Evolutionary conservation across 2,329 filamentous ascomycete genomes (phyloP).

Genomic region (Penicillium sumatraense): DNA sequence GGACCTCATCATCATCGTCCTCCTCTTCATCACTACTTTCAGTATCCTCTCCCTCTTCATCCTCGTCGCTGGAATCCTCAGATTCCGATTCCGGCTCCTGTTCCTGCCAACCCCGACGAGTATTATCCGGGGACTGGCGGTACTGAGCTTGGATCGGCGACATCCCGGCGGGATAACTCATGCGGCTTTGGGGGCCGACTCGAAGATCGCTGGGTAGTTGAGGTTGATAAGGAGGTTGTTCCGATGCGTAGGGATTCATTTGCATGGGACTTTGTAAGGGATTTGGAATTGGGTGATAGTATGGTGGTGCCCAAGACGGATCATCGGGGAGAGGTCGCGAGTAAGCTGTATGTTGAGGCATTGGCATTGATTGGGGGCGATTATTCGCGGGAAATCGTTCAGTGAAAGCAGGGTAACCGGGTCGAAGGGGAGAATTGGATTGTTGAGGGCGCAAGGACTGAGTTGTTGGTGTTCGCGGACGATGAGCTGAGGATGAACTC

Average conservation of each 20-base stretch:
- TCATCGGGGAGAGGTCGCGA: conserved; percentile 55
- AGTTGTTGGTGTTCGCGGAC: conserved; percentile 50
- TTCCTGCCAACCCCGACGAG: conserved; percentile 20
- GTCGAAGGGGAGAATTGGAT: conserved; percentile 41
- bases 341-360: conserved; percentile 34
- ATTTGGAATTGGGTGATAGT: too few species aligned
- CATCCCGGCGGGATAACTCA: conserved; percentile 20
- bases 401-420: conserved; percentile 35
- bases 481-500: conserved; percentile 43
- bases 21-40: conserved; percentile 31
- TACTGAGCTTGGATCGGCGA: conserved; percentile 29
- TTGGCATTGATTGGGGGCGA: conserved; percentile 39
- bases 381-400: conserved; percentile 43
- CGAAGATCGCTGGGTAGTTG: conserved; percentile 40
- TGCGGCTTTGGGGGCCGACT: conserved; percentile 30
- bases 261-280: too few species aligned
- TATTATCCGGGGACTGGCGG: conserved; percentile 20
- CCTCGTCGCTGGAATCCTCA: conserved; percentile 26
- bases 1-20: conserved; percentile 37
- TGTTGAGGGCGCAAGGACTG: conserved; percentile 43
- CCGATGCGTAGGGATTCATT: conserved; percentile 34
- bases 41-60: conserved; percentile 29
- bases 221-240: conserved; percentile 34
- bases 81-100: conserved; percentile 21
- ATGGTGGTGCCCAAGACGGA: conserved; percentile 49